These are phyloP conservation scores for Thymus mandschuricus DNA, from an alignment of 257 asterid species.

Conservation along the genomic window DNA sequence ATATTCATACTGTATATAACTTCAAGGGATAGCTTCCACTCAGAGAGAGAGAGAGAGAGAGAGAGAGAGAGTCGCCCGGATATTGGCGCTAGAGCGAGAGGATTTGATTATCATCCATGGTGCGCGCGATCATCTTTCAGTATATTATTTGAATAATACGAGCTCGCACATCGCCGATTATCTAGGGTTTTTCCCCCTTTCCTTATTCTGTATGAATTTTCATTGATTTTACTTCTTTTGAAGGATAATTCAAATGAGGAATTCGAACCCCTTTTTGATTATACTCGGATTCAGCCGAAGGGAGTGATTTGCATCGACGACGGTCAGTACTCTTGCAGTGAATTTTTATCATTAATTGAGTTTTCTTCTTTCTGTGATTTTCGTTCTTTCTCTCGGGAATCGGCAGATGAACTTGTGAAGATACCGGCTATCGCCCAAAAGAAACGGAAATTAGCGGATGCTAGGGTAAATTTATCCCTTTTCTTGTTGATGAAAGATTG, in stretches of 20 bases:
- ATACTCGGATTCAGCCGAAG: conserved; percentile 78
- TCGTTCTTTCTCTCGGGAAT: conserved; percentile 20
- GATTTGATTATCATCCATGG: conserved; percentile 31
- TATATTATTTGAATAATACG: conserved; percentile 6
- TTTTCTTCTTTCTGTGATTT: background rate
- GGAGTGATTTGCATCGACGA: conserved; percentile 50
- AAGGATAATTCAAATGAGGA: conserved; percentile 74
- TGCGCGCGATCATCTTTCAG: conserved; percentile 28
- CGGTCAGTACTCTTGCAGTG: conserved; percentile 46
- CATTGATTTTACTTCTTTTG: background rate
- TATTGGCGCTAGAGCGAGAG: background rate
- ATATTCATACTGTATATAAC: background rate
- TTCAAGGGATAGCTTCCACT: background rate
- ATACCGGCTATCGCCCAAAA: conserved; percentile 50
- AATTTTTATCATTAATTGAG: background rate
- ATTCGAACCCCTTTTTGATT: conserved; percentile 94
- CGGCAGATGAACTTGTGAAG: conserved; percentile 70
- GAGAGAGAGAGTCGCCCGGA: background rate
- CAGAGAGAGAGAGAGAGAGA: background rate
- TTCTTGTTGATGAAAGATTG: background rate
- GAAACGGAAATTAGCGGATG: conserved; percentile 48
- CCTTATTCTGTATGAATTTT: conserved; percentile 11
- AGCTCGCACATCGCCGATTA: background rate
- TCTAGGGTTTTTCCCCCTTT: conserved; percentile 32
- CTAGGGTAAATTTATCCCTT: conserved; percentile 42